Evolutionary conservation across 2,329 filamentous ascomycete species (phyloP).

Genomic region (Chaetomiaceae sp.): DNA sequence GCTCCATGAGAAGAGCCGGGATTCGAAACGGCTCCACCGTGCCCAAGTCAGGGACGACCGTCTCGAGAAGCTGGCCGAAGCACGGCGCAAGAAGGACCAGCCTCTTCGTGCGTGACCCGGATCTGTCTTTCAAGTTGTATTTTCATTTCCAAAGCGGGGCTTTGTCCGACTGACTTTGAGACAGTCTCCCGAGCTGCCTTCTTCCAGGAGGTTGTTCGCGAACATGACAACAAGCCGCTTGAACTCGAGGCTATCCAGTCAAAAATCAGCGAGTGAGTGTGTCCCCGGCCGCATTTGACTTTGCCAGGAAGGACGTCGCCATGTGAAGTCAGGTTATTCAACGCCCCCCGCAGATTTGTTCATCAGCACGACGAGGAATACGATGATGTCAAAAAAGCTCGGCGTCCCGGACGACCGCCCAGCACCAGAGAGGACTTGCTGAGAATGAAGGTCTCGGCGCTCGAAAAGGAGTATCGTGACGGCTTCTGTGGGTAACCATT

Average conservation of each 20-base stretch:
- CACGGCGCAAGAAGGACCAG: constrained; percentile 67
- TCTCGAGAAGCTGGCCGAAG: constrained; percentile 63
- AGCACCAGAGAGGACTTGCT: constrained; percentile 72
- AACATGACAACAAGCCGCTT: constrained; percentile 45
- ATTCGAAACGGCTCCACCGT: constrained; percentile 73
- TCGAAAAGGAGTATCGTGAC: constrained; percentile 72
- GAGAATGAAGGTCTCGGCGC: constrained; percentile 60
- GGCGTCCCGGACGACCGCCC: constrained; percentile 73
- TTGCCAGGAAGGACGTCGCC: no score
- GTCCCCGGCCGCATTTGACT: no score
- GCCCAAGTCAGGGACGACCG: constrained; percentile 78
- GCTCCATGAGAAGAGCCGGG: constrained; percentile 82
- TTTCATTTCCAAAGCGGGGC: no score
- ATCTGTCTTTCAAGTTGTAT: background rate
- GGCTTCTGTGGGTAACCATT: constrained; percentile 62
- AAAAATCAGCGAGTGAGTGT: constrained; percentile 54
- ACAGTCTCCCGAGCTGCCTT: constrained; percentile 62
- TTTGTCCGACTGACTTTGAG: background rate
- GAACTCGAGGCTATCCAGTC: constrained; percentile 52
- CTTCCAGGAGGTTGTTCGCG: constrained; percentile 61
- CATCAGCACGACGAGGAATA: constrained; percentile 68
- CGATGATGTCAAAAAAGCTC: constrained; percentile 56
- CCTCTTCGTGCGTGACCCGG: constrained; percentile 54
- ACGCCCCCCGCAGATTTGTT: constrained; percentile 60
- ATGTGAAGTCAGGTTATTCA: no score